Conservation (phyloP, 805 yeast genomes). For the Ogataea populi-albae region DNA sequence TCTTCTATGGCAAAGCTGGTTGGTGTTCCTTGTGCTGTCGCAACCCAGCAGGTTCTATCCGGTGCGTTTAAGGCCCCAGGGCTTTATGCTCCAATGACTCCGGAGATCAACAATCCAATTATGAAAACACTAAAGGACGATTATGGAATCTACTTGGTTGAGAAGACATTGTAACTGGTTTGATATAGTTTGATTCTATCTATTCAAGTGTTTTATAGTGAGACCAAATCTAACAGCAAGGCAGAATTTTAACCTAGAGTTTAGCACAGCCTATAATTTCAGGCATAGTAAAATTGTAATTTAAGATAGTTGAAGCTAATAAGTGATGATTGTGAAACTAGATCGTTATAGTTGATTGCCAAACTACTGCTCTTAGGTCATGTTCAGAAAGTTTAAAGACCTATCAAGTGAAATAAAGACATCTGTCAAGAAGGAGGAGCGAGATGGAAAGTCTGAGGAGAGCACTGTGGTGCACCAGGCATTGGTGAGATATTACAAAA, state of each 20-base stretch:
- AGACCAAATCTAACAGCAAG: constrained; percentile 3
- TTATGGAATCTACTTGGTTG: constrained; percentile 82
- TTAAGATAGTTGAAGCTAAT: no score
- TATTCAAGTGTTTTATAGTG: no score
- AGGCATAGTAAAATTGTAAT: not conserved
- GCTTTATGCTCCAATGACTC: constrained; percentile 86
- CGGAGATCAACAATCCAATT: constrained; percentile 87
- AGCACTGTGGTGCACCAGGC: constrained; percentile 35
- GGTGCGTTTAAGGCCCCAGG: constrained; percentile 80
- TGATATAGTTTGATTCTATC: no score
- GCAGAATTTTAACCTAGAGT: no score
- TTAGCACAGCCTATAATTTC: no score
- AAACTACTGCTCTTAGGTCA: no score
- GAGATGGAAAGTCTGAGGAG: constrained; percentile 33
- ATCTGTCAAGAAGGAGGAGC: constrained; percentile 29
- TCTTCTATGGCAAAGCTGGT: constrained; percentile 98
- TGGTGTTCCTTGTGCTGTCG: constrained; percentile 98
- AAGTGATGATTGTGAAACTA: no score
- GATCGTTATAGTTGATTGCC: no score
- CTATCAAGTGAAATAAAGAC: constrained; percentile 21
- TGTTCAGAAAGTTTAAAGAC: constrained; percentile 25
- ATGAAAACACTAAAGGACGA: constrained; percentile 89
- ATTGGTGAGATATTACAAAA: constrained; percentile 26
- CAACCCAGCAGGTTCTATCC: constrained; percentile 77
- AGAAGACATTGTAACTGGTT: constrained; percentile 74